Percentiles rank a stretch among this genome's conserved stretches.
phyloP scores from a whole-genome alignment of 257 asterid genomes.

The Knoxia roxburghii region DNA sequence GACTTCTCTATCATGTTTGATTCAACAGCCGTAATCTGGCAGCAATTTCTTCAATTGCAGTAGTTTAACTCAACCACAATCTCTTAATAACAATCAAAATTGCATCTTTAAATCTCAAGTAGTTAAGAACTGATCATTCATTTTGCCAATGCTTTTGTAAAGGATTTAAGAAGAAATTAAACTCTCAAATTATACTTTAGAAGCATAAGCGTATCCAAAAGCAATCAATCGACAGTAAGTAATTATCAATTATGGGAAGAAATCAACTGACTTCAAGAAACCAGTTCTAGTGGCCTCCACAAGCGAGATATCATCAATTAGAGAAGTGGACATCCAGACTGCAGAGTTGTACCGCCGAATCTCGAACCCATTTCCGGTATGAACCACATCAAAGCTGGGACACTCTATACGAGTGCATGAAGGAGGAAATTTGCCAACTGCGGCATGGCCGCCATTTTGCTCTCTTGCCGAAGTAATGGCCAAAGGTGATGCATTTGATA shows the following conservation, averaged over 20 bases:
- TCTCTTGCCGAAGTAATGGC: constrained; percentile 13
- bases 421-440: constrained; percentile 51
- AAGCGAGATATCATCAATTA: constrained; percentile 65
- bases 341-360: constrained; percentile 77
- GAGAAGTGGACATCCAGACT: constrained; percentile 67
- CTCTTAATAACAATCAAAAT: neutral
- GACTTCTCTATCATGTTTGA: neutral
- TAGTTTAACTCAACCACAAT: neutral
- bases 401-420: constrained; percentile 78
- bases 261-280: constrained; percentile 45
- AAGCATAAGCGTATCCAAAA: neutral
- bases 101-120: neutral
- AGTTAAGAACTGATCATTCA: no score
- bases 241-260: neutral
- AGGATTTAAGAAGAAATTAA: no score
- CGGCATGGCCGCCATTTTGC: constrained; percentile 1
- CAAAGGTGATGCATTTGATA: constrained; percentile 24
- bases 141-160: no score
- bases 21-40: no score
- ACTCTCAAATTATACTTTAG: no score
- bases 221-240: neutral
- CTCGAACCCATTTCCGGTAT: constrained; percentile 68
- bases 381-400: constrained; percentile 63
- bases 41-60: neutral
- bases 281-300: constrained; percentile 55